These are phyloP conservation scores for Dioscorea dumetorum DNA, from an alignment of 106 monocot genomes.

Conservation along the genomic window DNA sequence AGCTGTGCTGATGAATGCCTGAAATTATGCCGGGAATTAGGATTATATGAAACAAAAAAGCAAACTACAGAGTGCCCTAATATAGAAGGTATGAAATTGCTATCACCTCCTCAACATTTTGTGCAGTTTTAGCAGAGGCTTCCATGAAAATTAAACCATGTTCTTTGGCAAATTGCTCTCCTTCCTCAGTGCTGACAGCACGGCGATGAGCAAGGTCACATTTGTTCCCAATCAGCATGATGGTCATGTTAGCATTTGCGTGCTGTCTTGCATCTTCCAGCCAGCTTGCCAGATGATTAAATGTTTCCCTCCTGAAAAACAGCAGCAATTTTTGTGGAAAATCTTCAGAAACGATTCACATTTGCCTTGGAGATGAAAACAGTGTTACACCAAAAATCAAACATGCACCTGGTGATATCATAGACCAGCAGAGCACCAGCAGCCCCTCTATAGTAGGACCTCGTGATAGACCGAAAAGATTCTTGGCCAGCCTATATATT, in stretches of 20 bases:
- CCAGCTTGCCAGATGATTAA: constrained; percentile 81
- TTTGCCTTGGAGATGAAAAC: not conserved
- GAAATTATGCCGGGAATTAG: not conserved
- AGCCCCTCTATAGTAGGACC: constrained; percentile 82
- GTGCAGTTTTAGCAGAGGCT: constrained; percentile 49
- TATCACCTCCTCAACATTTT: constrained; percentile 48
- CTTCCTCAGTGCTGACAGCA: constrained; percentile 72
- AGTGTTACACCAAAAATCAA: not conserved
- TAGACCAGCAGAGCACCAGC: constrained; percentile 80
- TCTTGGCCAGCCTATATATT: constrained; percentile 67
- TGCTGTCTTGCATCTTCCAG: constrained; percentile 78
- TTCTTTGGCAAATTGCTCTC: constrained; percentile 58
- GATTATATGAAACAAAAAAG: not conserved
- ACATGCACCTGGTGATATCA: constrained; percentile 74
- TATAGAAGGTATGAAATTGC: not conserved
- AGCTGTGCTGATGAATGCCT: constrained; percentile 71
- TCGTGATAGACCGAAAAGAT: constrained; percentile 81
- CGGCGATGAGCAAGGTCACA: constrained; percentile 62
- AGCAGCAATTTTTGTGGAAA: no score
- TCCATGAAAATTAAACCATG: constrained; percentile 58
- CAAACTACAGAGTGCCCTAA: not conserved
- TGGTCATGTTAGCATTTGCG: constrained; percentile 73
- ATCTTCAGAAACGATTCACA: not conserved
- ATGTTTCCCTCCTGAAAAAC: constrained; percentile 67
- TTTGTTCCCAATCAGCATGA: constrained; percentile 74